Conservation (phyloP, 2,329 filamentous ascomycete species). For the Trichoderma polysporum region DNA sequence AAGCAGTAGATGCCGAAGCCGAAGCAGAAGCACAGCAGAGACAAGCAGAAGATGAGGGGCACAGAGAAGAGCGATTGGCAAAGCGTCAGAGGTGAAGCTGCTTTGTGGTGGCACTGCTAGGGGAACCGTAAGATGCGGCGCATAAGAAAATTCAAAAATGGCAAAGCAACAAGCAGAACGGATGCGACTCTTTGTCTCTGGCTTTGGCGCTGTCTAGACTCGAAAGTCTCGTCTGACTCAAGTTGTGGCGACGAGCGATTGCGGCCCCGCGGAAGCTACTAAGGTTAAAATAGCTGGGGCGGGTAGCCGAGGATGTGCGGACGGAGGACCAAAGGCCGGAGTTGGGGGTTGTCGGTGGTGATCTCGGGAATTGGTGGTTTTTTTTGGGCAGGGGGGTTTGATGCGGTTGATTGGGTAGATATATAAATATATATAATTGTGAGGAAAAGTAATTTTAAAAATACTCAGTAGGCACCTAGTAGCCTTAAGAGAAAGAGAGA, state of each 20-base stretch:
- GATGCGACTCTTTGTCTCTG: background rate
- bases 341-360: background rate
- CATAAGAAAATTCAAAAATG: background rate
- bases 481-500: background rate
- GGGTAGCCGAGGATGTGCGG: constrained; percentile 21
- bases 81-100: background rate
- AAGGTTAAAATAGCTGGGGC: constrained; percentile 16
- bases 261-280: constrained; percentile 25
- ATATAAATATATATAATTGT: background rate
- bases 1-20: too few species aligned
- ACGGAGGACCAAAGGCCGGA: background rate
- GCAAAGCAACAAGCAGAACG: background rate
- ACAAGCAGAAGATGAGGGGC: background rate
- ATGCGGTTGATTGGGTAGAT: background rate
- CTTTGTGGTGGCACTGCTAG: background rate
- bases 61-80: background rate
- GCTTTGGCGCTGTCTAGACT: too few species aligned
- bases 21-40: too few species aligned
- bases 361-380: background rate
- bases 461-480: too few species aligned
- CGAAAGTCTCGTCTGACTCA: constrained; percentile 25
- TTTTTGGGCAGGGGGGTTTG: background rate
- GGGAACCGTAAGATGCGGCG: background rate
- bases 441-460: too few species aligned
- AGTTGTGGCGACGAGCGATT: constrained; percentile 23